Evolutionary conservation across 2,329 filamentous ascomycete species (phyloP), one percentile per base, ranked within the genome.

Genomic region (Trichophyton verrucosum): DNA sequence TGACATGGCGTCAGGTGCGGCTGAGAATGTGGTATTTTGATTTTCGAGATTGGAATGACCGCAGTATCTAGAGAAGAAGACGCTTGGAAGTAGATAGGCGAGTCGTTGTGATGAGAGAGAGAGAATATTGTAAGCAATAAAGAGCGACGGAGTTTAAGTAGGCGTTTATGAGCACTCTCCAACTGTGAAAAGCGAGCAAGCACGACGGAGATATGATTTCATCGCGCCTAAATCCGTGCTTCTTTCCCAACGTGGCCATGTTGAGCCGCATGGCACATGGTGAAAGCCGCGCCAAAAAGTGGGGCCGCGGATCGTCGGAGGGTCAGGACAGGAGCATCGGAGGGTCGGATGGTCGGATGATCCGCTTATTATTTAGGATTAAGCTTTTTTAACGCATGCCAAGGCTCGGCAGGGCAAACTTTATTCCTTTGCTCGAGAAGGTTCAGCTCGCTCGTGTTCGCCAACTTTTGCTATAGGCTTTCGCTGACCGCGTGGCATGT

Each of bases 311-410:
- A 51, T 27, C 7, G 13, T 51, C 46, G 46, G 46, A 51, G 20
- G 44, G 44, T n/a, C 60, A 59, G 1, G 68, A 71, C 3, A 69
- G 69, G 2, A 64, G 66, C 33, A 73, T 71, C 0, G 66, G 66
- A 13, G 70, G 74, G 1, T 72, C 68, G 59, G 65, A 68, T 1
- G 72, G 71, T 9, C 60, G 64, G 0, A 70, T 69, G 20, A 51
- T 51, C 46, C 46, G 11, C 13, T 44, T 44, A n/a, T 11, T 3
- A 9, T 27, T 30, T 51, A 13, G 51, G 61, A 61, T 40, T 51
- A 51, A 27, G 46, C 46, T 30, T 51, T 47, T 24, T 51, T 15
- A 27, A 51, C 46, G 22, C 20, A 15, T 11, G 46, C 46, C 46
- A 51, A 51, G 46, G 6, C 46, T 51, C 8, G 46, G 20, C 46